Conservation (phyloP, 73 alveolate species). For the Stentor roeselii region DNA sequence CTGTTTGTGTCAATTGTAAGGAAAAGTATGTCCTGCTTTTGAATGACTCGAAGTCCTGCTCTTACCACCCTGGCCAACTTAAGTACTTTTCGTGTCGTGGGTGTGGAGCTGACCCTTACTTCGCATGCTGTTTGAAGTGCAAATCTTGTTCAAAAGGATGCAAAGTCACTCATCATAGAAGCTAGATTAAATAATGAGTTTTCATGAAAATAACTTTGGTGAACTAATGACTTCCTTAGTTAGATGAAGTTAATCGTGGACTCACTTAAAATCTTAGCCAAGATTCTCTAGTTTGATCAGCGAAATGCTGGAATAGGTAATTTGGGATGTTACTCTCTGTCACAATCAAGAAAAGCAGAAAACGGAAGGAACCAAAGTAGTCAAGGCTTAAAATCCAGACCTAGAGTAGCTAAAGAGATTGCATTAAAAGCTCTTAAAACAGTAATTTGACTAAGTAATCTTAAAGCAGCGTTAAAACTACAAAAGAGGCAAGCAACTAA, state of each 20-base stretch:
- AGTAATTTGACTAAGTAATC: too few relatives aligned
- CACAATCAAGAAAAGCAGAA: background rate
- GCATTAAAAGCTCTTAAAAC: too few relatives aligned
- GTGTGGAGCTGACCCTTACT: conserved; percentile 82
- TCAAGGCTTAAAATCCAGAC: background rate
- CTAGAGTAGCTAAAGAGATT: background rate
- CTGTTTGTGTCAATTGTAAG: too few relatives aligned
- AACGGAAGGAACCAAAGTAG: background rate
- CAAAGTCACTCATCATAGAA: too few relatives aligned
- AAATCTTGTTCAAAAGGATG: conserved; percentile 69
- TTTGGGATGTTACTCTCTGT: background rate
- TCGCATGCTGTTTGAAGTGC: conserved; percentile 72
- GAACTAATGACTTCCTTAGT: background rate
- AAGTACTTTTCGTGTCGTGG: conserved; percentile 75
- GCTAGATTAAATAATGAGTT: too few relatives aligned
- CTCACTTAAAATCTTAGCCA: background rate
- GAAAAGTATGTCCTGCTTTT: too few relatives aligned
- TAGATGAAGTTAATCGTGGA: background rate
- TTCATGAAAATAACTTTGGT: too few relatives aligned
- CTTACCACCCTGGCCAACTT: conserved; percentile 78
- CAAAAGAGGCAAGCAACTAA: too few relatives aligned
- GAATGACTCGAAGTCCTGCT: too few relatives aligned
- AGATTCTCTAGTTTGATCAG: background rate
- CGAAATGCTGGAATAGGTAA: too few relatives aligned
- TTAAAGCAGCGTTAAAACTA: too few relatives aligned